Evolutionary conservation across 1,139 yeast genomes (phyloP).

Genomic region (Tardiomyces digboiensis): DNA sequence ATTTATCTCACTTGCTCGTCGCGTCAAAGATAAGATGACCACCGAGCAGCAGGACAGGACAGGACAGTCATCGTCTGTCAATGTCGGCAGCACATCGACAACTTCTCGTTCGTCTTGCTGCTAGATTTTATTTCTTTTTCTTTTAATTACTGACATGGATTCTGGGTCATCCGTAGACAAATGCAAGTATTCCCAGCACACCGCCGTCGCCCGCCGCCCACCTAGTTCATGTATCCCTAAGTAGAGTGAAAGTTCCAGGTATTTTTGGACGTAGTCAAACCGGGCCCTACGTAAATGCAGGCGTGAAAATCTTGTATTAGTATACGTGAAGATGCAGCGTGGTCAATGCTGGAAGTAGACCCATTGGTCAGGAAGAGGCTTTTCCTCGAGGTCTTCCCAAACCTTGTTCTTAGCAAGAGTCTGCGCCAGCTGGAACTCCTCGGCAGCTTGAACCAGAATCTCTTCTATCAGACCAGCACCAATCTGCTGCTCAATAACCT

Average conservation of each 20-base stretch:
- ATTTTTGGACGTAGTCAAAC: too few relatives aligned
- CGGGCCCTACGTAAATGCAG: too few relatives aligned
- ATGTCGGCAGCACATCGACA: constrained; percentile 5
- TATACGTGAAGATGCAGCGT: not conserved
- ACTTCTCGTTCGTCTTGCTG: not conserved
- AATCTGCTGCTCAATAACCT: constrained; percentile 61
- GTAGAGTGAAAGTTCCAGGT: too few relatives aligned
- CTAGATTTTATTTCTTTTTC: not conserved
- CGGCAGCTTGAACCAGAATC: constrained; percentile 72
- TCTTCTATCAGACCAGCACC: constrained; percentile 86
- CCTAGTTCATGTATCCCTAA: too few relatives aligned
- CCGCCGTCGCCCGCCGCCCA: too few relatives aligned
- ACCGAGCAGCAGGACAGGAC: constrained; percentile 20
- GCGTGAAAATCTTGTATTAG: too few relatives aligned
- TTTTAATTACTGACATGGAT: not conserved
- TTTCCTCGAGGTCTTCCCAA: constrained; percentile 37
- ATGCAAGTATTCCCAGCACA: too few relatives aligned
- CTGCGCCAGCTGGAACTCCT: constrained; percentile 61
- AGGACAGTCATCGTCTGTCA: constrained; percentile 12
- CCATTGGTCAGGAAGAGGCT: constrained; percentile 34
- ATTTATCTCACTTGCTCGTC: constrained; percentile 82
- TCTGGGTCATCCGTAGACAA: too few relatives aligned
- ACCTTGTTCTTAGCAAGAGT: constrained; percentile 60
- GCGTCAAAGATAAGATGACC: constrained; percentile 69
- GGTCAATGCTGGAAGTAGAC: constrained; percentile 18